These are phyloP conservation scores for Umbelopsis sp. DNA, from an alignment of 192 early-diverging fungal species.

Conservation along the genomic window DNA sequence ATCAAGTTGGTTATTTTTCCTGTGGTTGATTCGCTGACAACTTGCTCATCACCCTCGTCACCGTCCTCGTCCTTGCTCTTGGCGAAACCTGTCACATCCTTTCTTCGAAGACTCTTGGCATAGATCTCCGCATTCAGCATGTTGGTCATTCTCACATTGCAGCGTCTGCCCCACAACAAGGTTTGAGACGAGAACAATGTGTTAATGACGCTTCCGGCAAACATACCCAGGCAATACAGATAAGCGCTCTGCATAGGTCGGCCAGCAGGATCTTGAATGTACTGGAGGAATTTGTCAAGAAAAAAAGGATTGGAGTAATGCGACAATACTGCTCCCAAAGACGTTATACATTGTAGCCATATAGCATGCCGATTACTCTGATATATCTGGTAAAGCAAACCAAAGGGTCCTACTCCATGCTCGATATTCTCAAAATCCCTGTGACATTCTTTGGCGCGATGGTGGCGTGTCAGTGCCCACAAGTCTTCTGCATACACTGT, in stretches of 20 bases:
- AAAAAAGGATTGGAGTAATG: constrained; percentile 56
- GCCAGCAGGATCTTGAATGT: constrained; percentile 35
- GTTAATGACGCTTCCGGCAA: constrained; percentile 45
- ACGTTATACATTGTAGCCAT: constrained; percentile 31
- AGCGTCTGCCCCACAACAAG: constrained; percentile 53
- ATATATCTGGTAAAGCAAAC: constrained; percentile 27
- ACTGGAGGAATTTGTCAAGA: constrained; percentile 44
- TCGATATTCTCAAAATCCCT: constrained; percentile 10
- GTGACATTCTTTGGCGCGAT: constrained; percentile 27
- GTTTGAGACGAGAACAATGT: constrained; percentile 41
- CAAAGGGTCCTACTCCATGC: not conserved
- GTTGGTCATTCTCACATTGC: constrained; percentile 53
- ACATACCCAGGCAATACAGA: constrained; percentile 52
- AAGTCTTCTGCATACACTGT: constrained; percentile 15
- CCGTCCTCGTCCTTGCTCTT: constrained; percentile 30
- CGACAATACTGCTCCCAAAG: constrained; percentile 37
- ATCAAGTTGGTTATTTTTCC: constrained; percentile 78
- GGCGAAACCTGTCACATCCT: constrained; percentile 46
- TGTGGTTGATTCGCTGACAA: constrained; percentile 37
- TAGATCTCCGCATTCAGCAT: constrained; percentile 58
- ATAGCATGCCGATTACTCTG: constrained; percentile 28
- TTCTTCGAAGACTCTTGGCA: constrained; percentile 49
- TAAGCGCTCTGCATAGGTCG: constrained; percentile 46
- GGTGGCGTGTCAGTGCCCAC: constrained; percentile 22
- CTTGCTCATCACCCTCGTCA: constrained; percentile 19